Evolutionary conservation across 257 asterid species (phyloP), one percentile per base, ranked within the genome.

Genomic region (Buddleja alternifolia): DNA sequence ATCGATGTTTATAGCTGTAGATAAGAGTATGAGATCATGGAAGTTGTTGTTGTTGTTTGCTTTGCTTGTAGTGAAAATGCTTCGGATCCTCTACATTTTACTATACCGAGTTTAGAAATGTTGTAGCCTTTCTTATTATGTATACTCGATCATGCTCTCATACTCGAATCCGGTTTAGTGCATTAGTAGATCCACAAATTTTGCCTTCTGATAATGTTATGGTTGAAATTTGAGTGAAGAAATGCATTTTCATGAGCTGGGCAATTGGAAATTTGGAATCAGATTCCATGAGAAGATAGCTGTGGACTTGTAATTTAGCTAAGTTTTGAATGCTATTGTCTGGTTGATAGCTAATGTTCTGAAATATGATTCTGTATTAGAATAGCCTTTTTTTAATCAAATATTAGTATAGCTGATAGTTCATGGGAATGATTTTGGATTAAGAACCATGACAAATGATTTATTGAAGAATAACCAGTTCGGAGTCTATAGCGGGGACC

Each of bases 11-110:
- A 36, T 36, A 37, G 32, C 48, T 51, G 42, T 51, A 15, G 41
- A 15, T 39, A 36, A 36, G 52, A 36, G 62, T 21, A 50, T 48
- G 48, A 60, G 61, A 70, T 60, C 17, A 8, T 7, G 15, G 34
- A 24, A 48, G 34, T 29, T 29, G 34, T 29, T 32, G 19, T 17
- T 1, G 19, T 32, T 16, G 29, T 17, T 10, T 54, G 36, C 16
- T 51, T 63, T 3, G 52, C 39, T 34, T 10, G 63, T 29, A 67
- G 40, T 39, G 64, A 8, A 29, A 64, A 51, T 7, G 40, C 9
- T 42, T 46, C 19, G 15, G n/a, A 40, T 32, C 8, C 17, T 50
- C 34, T 16, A 36, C 45, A 11, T 36, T 34, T 56, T 15, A n/a
- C 16, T 4, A 19, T 17, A 16, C 24, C 42, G 73, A 69, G n/a